phyloP scores from a whole-genome alignment of 2,329 filamentous ascomycete species.

The Dactylellina drechsleri region DNA sequence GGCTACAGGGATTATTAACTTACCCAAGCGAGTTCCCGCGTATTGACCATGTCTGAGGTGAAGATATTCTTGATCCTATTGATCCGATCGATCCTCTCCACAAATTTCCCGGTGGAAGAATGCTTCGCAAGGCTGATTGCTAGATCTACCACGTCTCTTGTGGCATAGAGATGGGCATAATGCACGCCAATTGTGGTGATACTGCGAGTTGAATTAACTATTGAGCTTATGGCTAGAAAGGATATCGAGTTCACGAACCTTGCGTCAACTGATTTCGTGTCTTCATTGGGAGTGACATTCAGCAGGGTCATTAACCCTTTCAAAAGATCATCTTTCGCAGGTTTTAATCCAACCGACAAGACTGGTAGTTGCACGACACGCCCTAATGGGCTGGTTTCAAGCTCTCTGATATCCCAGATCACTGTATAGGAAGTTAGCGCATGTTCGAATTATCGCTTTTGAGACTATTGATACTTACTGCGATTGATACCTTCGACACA shows the following conservation, averaged over 20 bases:
- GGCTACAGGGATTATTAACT: constrained; percentile 26
- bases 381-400: constrained; percentile 57
- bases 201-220: constrained; percentile 41
- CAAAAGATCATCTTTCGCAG: constrained; percentile 57
- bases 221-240: constrained; percentile 31
- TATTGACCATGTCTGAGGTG: constrained; percentile 56
- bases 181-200: constrained; percentile 58
- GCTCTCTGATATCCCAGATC: constrained; percentile 58
- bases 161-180: constrained; percentile 58
- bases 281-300: constrained; percentile 54
- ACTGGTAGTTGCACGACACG: constrained; percentile 54
- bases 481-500: constrained; percentile 58
- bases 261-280: constrained; percentile 53
- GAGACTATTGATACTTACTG: constrained; percentile 30
- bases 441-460: background rate
- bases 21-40: constrained; percentile 57
- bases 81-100: constrained; percentile 56
- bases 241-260: constrained; percentile 43
- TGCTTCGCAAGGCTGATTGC: constrained; percentile 45
- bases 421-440: constrained; percentile 38
- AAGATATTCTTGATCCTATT: constrained; percentile 56
- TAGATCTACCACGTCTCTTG: constrained; percentile 44
- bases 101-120: constrained; percentile 35
- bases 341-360: constrained; percentile 56
- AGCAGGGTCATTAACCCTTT: constrained; percentile 56